Base-by-base conservation (phyloP, 2,329 filamentous ascomycete genomes). In the Pezicula radicicola region DNA sequence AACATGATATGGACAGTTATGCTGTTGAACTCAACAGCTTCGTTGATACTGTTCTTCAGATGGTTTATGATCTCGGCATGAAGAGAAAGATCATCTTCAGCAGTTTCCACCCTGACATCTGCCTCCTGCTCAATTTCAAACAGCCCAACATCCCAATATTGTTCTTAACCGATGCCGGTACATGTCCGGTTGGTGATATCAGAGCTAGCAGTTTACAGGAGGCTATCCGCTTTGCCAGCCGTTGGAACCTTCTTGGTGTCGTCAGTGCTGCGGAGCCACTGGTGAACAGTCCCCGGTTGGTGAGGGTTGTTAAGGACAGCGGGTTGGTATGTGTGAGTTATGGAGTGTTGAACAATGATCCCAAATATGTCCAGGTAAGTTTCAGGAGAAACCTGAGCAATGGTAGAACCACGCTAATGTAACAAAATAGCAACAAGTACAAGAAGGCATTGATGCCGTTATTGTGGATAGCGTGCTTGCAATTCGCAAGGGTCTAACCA, bases 31-130 rank as follows among this genome's bases (percentile, higher is more conserved):
- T 97, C 61, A 97, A 97, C 72, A 91, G 88, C 1, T 99, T 97
- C 69, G 93, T 95, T 66, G 94, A 99, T 69, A 96, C 91, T 1
- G 89, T 99, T 3, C 78, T 99, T 8, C 80, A 80, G 42, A 94
- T 90, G 70, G 93, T 97, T 5, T 99, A 97, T 66, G 91, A 96
- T 60, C 73, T 92, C 49, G 87, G 87, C 25, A 82, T 84, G 53
- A 82, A 86, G 53, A 82, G 94, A n/a, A 91, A 96, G 72, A 88
- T 99, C 69, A 91, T 99, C 60, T 97, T 99, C 73, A 96, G 90
- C 58, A 94, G 89, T 46, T 99, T 99, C 75, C 96, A 97, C 71
- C 94, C 94, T 0, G 94, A 99, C 64, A 91, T 99, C 43, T 99
- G 94, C 68, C 80, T 99, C 13, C 84, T 96, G 59, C 76, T 97